These are phyloP conservation scores for Phialemonium atrogriseum DNA, from an alignment of 2,329 filamentous ascomycete species.

Conservation along the genomic window DNA sequence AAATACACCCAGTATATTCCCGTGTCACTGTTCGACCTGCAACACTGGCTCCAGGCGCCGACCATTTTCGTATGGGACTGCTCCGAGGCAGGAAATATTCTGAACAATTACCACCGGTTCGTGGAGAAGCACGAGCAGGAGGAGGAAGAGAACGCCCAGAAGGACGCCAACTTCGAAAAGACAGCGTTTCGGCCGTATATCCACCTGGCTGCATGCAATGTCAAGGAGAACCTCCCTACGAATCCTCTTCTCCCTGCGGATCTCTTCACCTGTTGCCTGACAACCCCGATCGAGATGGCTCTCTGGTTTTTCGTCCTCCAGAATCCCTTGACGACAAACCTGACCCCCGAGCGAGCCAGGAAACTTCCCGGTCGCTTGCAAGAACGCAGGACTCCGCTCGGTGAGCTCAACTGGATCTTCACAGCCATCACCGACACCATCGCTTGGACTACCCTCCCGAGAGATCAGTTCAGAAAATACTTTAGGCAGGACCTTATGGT, in stretches of 20 bases:
- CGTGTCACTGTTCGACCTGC: constrained; percentile 87
- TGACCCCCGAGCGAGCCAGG: constrained; percentile 75
- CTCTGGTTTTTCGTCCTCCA: constrained; percentile 94
- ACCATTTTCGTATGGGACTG: constrained; percentile 98
- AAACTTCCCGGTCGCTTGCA: constrained; percentile 87
- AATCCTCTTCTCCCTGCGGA: constrained; percentile 91
- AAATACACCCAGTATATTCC: constrained; percentile 99
- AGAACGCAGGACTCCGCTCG: constrained; percentile 85
- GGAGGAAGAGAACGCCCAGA: constrained; percentile 65
- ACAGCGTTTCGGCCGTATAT: constrained; percentile 65
- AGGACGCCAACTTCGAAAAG: constrained; percentile 78
- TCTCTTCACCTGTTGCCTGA: constrained; percentile 91
- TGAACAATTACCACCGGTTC: constrained; percentile 89
- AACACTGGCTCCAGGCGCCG: constrained; percentile 90
- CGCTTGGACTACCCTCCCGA: constrained; percentile 90
- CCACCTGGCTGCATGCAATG: constrained; percentile 82
- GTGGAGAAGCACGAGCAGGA: constrained; percentile 92
- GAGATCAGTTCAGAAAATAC: constrained; percentile 88
- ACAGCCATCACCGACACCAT: constrained; percentile 98
- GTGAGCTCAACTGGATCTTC: constrained; percentile 98
- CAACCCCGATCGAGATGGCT: constrained; percentile 95
- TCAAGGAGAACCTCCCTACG: constrained; percentile 87
- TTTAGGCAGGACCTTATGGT: constrained; percentile 98
- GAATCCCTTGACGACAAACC: constrained; percentile 62
- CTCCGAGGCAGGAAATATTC: constrained; percentile 90